Evolutionary conservation across 2,329 filamentous ascomycete genomes (phyloP).

Genomic region (Pleurostoma richardsiae): DNA sequence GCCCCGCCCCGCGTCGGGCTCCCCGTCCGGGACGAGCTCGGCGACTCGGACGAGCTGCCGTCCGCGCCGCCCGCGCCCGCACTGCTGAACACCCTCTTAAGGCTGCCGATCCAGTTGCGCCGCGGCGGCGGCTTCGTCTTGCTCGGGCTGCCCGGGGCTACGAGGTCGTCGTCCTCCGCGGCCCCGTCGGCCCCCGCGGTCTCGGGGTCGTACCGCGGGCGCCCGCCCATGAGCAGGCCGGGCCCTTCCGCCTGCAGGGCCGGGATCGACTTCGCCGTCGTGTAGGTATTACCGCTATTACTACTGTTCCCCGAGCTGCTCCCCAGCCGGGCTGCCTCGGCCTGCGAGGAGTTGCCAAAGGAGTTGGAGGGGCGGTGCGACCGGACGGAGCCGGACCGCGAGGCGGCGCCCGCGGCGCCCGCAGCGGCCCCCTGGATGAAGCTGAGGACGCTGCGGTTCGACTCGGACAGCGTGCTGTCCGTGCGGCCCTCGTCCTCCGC

Average conservation of each 20-base stretch:
- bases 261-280: conserved; percentile 48
- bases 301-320: conserved; percentile 31
- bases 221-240: conserved; percentile 32
- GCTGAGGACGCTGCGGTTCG: conserved; percentile 39
- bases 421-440: conserved; percentile 14
- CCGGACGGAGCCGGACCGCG: conserved; percentile 28
- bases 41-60: conserved; percentile 12
- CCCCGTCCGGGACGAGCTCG: conserved; percentile 10
- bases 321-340: conserved; percentile 22
- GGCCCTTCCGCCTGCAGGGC: conserved; percentile 50
- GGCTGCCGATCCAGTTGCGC: conserved; percentile 63
- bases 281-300: conserved; percentile 36
- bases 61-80: conserved; percentile 20
- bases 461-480: conserved; percentile 52
- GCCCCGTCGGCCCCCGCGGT: conserved; percentile 5
- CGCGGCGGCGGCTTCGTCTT: conserved; percentile 45
- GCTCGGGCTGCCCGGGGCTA: conserved; percentile 47
- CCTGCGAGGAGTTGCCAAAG: conserved; percentile 14
- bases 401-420: conserved; percentile 1
- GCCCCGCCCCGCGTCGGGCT: conserved; percentile 25
- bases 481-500: conserved; percentile 46
- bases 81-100: conserved; percentile 58
- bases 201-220: conserved; percentile 2
- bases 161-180: conserved; percentile 22
- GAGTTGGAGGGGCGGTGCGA: conserved; percentile 16